Evolutionary conservation across 2,329 filamentous ascomycete genomes (phyloP), one percentile per base, ranked within the genome.

Genomic region (Stylonectria norvegica): DNA sequence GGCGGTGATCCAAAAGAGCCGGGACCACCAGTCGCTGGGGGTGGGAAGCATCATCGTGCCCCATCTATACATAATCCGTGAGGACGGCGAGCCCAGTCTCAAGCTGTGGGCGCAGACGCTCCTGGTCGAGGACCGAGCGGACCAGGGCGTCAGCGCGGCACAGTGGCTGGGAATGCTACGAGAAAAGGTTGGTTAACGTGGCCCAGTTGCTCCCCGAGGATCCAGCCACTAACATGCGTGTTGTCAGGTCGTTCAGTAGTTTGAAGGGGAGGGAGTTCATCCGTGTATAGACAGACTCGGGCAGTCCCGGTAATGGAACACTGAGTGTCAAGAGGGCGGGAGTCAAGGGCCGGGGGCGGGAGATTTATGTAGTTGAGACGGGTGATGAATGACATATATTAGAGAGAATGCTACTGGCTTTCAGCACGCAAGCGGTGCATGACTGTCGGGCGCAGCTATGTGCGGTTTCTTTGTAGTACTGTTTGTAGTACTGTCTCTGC

Each of bases 51-150:
- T 97, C 51, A 79, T 84, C n/a, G 81, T 94, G 47, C 93, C 93
- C 34, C 88, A 95, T 58, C 72, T 98, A 41, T 98, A 97, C 63
- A 77, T 97, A 55, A 86, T 97, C 47, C 83, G 90, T 56, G 91
- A 97, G 66, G 93, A 97, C 59, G 93, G 93, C 37, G 93, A 98
- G 69, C 93, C 93, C 20, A 91, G 87, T 57, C 71, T 98, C 63
- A 90, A 94, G 68, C 72, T 97, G 49, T 98, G 93, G 93, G 93
- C 93, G 31, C 91, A 96, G 73, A 96, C 93, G 30, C 73, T 97
- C 66, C 71, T 98, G 57, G 85, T 98, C 33, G 93, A 98, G 67
- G 93, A 98, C 67, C 77, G 91, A 52, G 89, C 91, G 40, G 93
- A 98, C 63, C 89, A 96, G 69, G 85, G 89, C 35, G 83, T 95